phyloP scores from a whole-genome alignment of 2,329 filamentous ascomycete genomes.

The Pezicula neosporulosa region DNA sequence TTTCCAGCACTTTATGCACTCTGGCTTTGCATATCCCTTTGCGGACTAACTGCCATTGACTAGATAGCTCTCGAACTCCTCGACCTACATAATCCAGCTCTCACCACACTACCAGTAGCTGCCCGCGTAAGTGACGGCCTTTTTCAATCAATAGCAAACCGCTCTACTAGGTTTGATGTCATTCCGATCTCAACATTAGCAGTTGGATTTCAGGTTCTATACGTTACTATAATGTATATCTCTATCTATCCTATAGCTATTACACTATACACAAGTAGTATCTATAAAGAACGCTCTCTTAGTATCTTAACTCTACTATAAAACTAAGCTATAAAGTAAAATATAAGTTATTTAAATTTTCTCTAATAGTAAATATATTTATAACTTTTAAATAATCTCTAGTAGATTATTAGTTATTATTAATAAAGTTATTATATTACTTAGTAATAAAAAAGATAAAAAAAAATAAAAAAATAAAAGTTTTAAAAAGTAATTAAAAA shows the following conservation, averaged over 20 bases:
- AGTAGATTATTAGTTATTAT: background rate
- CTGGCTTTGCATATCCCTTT: constrained; percentile 57
- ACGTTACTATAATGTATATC: constrained; percentile 62
- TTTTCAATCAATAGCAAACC: constrained; percentile 59
- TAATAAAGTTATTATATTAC: too few species aligned
- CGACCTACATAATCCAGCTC: constrained; percentile 54
- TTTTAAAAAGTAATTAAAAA: too few species aligned
- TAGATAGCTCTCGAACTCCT: constrained; percentile 63
- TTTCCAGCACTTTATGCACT: constrained; percentile 61
- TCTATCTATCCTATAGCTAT: constrained; percentile 57
- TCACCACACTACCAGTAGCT: constrained; percentile 46
- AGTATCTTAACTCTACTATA: constrained; percentile 40
- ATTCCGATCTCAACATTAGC: constrained; percentile 51
- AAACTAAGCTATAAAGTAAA: too few species aligned
- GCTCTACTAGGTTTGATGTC: constrained; percentile 62
- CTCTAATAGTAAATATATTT: background rate
- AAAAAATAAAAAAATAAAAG: too few species aligned
- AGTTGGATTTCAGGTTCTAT: constrained; percentile 54
- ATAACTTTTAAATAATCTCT: background rate
- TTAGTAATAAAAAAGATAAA: too few species aligned
- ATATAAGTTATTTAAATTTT: too few species aligned
- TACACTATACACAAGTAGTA: constrained; percentile 62
- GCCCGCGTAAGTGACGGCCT: constrained; percentile 57
- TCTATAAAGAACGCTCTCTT: constrained; percentile 64
- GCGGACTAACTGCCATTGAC: constrained; percentile 55